Evolutionary conservation across 352 stramenopile genomes (phyloP).

Genomic region (Phytopythium vexans): DNA sequence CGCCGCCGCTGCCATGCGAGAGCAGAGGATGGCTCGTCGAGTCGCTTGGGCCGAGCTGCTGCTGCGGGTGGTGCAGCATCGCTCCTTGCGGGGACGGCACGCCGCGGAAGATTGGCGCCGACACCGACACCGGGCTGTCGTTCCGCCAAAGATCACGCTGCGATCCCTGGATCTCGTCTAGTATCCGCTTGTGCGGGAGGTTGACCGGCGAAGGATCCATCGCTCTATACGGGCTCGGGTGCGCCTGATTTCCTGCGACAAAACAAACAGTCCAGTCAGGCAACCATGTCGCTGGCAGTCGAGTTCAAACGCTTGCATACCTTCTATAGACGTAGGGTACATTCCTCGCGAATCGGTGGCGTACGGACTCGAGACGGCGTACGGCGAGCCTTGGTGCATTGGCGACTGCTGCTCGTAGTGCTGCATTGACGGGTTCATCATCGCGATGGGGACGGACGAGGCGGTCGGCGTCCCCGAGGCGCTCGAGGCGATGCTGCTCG

Average conservation of each 20-base stretch:
- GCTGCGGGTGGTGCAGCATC: slow-evolving; percentile 24
- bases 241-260: slow-evolving; percentile 16
- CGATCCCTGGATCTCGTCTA: slow-evolving; percentile 45
- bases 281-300: no score
- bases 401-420: slow-evolving; percentile 16
- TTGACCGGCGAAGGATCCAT: slow-evolving; percentile 32
- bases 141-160: slow-evolving; percentile 62
- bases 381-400: slow-evolving; percentile 15
- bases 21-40: slow-evolving; percentile 16
- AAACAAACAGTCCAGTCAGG: no score
- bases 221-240: slow-evolving; percentile 11
- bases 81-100: slow-evolving; percentile 11
- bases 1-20: slow-evolving; percentile 6
- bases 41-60: slow-evolving; percentile 19
- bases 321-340: slow-evolving; percentile 9
- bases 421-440: slow-evolving; percentile 33
- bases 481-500: not conserved
- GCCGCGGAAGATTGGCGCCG: slow-evolving; percentile 50
- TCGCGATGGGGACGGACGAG: slow-evolving; percentile 10
- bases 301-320: slow-evolving; percentile 1
- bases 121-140: slow-evolving; percentile 60
- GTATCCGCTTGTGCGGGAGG: slow-evolving; percentile 51
- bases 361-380: slow-evolving; percentile 1
- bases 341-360: slow-evolving; percentile 15
- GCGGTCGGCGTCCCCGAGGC: slow-evolving; percentile 1